Base-by-base conservation (phyloP, 805 yeast genomes). In the Metschnikowia bowlesiae region DNA sequence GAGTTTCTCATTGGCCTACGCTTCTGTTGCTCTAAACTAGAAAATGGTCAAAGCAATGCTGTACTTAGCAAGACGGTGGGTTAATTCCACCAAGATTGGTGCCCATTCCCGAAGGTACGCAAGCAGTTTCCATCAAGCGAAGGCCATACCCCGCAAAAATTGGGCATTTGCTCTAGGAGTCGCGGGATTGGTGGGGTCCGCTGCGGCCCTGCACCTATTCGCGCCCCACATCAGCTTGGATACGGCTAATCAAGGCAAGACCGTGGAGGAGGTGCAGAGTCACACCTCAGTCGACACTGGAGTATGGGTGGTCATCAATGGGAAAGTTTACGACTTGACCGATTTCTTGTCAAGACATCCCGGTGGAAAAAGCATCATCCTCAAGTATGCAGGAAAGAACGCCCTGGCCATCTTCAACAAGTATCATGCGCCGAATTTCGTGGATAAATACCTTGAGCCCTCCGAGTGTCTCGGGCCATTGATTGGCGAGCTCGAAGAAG, bases 331-430 rank as follows among this genome's bases (percentile, higher is more conserved):
- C 53, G 74, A 70, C 53, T 53, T 71, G 41, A 64, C 73, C 9
- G 58, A 59, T n/a, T 77, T 76, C 51, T 47, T 75, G 2, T 56
- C 66, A 4, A 52, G 58, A 10, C 81, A 77, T 60, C 85, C 85
- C 1, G 85, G 84, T 22, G 85, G 85, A n/a, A 39, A 53, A 5
- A 30, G 36, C 2, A 51, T 56, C 31, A 51, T 56, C 31, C 39
- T 47, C 31, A 44, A 47, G 40, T 56, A 55, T 44, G 58, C 60
- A 8, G 94, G 94, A 11, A 82, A 79, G 52, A 89, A 87, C 59
- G 84, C 80, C 5, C 69, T 79, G 30, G 49, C 52, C 18, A 66
- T 62, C 28, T 65, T 65, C 52, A 68, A 68, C 60, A 69, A 73
- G 56, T 72, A 71, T 62, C 82, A 78, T 60, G 54, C 65, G 2